Conservation (phyloP, 108 stramenopile genomes). For the Stephanodiscus minutulus region DNA sequence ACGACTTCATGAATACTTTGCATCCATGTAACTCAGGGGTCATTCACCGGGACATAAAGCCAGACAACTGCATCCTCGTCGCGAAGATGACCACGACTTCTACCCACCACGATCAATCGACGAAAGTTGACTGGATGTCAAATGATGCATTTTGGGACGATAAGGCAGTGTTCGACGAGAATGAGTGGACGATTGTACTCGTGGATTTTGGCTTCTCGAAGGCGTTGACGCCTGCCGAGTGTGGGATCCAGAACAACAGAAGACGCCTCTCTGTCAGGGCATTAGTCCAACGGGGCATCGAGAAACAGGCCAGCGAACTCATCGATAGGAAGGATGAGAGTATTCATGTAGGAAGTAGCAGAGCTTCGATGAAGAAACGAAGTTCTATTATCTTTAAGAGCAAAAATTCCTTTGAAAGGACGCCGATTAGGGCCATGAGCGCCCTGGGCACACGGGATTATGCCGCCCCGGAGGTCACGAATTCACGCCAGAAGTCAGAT, state of each 20-base stretch:
- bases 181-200: conserved; percentile 72
- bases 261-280: conserved; percentile 32
- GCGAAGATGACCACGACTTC: conserved; percentile 24
- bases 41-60: conserved; percentile 82
- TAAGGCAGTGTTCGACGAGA: conserved; percentile 47
- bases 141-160: conserved; percentile 76
- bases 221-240: conserved; percentile 68
- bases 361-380: neutral
- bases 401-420: conserved; percentile 8
- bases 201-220: conserved; percentile 88
- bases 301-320: conserved; percentile 12
- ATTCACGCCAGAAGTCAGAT: conserved; percentile 19
- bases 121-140: conserved; percentile 59
- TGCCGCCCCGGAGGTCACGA: conserved; percentile 76
- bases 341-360: neutral
- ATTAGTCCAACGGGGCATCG: conserved; percentile 34
- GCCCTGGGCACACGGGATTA: conserved; percentile 79
- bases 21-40: neutral
- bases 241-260: conserved; percentile 14
- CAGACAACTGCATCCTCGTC: conserved; percentile 75
- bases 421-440: conserved; percentile 44
- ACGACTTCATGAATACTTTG: neutral
- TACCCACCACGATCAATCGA: conserved; percentile 33
- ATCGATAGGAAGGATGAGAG: neutral
- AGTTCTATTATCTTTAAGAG: neutral